Evolutionary conservation across 1,284 basidiomycete species (phyloP), one percentile per base, ranked within the genome.

Genomic region (Vanrija sp.): DNA sequence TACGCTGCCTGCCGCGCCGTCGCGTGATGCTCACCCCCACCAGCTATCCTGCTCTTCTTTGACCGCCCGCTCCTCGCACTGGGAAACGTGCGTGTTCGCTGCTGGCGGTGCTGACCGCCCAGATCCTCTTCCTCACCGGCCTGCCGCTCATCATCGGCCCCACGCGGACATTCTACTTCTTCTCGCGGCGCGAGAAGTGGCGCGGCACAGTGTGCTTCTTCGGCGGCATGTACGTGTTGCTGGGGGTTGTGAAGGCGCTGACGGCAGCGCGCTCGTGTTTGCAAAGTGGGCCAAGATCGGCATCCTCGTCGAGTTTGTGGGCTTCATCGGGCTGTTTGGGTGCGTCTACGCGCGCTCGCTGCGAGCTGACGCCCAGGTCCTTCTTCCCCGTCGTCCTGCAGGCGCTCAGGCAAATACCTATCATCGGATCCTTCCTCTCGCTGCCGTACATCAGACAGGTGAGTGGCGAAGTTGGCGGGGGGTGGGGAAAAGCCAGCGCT

Each of bases 351-450:
- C n/a, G n/a, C n/a, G n/a, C n/a, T n/a, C n/a, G 8, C 29, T 6
- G 29, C 29, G 34, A 34, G 23, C 43, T 46, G 38, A 43, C 50
- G 9, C 39, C 56, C 78, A 98, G 95, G 47, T 95, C 98, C 78
- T 99, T 99, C 82, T 98, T 98, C 85, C 96, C 96, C 6, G 95
- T 98, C 55, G 90, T 98, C 57, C 81, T 99, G 56, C 94, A 91
- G 46, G 98, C 98, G 81, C 78, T 98, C 63, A 83, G 96, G 62
- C 96, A 98, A 78, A 77, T 98, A 54, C 96, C 96, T 1, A 84
- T 97, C 65, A 84, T 99, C 57, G 96, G 96, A 29, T 89, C 85
- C 1, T 76, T 92, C 60, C 78, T 99, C 47, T 88, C 87, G 5
- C 73, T 98, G 62, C 95, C 96, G 4, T 92, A 89, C 72, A 84